Base-by-base conservation (phyloP, 768 basidiomycete species). In the Pleurotus salmoneostramineus region DNA sequence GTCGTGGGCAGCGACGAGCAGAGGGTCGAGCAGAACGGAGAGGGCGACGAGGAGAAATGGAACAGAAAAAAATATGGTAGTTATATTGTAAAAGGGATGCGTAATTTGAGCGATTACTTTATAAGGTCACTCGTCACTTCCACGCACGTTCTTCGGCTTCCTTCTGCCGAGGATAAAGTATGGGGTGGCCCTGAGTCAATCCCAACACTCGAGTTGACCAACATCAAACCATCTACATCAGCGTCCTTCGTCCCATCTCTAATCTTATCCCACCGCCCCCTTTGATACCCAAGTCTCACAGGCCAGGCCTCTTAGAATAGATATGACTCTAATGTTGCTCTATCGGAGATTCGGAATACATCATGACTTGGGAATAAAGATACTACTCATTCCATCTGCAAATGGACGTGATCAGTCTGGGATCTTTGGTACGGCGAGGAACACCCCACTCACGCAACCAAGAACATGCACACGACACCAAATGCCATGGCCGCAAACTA, bases 401-500 rank as follows among this genome's bases (percentile, higher is more conserved):
- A 27, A 35, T 17, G 15, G n/a, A 6, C 36, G 36, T 7, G 10
- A 35, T 42, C 40, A 49, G 15, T 15, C 48, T 6, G 48, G 52
- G 21, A 35, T 34, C 47, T 54, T 48, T 42, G 35, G 57, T 33
- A 61, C 27, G 52, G 15, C 14, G 11, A 21, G 52, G 51, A 66
- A 33, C 51, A 51, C n/a, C 21, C 21, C 62, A 83, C 90, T 84
- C 81, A 93, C 89, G 91, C 91, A 69, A 93, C 91, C 68, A 90
- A 70, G 70, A 93, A 88, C 93, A 96, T 96, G 77, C 93, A 95
- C 67, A 82, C 69, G 63, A 95, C 93, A 33, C 93, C 93, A 70
- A 96, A 82, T 49, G 83, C 83, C 93, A 96, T 95, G 59, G 93
- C 93, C 59, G 80, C 88, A 73, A 95, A 95, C 93, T 95, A 71